Percentiles rank a stretch among this genome's conserved stretches.
Evolutionary conservation across 2,329 filamentous ascomycete species (phyloP).

Genomic region (Phyllosticta citrichinensis): DNA sequence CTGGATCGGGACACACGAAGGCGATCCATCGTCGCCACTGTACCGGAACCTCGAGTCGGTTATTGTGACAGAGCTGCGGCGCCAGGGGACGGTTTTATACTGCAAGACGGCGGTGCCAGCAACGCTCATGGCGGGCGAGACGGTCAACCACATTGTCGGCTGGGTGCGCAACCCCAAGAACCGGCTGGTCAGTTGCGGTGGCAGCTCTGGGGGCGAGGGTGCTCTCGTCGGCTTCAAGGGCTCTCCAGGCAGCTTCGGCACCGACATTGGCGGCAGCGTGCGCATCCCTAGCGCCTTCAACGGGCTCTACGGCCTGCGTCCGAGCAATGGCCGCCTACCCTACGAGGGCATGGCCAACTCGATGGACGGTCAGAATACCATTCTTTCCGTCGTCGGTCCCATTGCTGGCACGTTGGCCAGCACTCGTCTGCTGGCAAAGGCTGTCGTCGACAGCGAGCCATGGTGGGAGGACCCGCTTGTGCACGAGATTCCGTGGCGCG

Average conservation of each 20-base stretch:
- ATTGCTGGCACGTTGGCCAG: slow-evolving; percentile 47
- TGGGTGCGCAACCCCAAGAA: slow-evolving; percentile 50
- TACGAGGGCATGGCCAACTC: slow-evolving; percentile 44
- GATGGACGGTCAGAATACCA: slow-evolving; percentile 53
- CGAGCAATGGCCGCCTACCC: slow-evolving; percentile 41
- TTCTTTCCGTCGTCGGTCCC: slow-evolving; percentile 54
- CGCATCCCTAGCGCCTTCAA: slow-evolving; percentile 52
- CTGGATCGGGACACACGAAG: slow-evolving; percentile 54
- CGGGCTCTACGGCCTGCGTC: slow-evolving; percentile 46
- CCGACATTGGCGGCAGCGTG: slow-evolving; percentile 48
- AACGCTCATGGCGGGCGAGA: slow-evolving; percentile 49
- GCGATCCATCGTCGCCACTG: slow-evolving; percentile 39
- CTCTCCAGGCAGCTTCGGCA: slow-evolving; percentile 47
- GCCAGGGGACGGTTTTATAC: slow-evolving; percentile 45
- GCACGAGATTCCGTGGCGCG: slow-evolving; percentile 54
- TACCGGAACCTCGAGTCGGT: slow-evolving; percentile 46
- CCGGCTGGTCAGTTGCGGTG: slow-evolving; percentile 43
- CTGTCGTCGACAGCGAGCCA: slow-evolving; percentile 48
- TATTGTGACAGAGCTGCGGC: slow-evolving; percentile 45
- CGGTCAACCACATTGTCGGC: slow-evolving; percentile 51
- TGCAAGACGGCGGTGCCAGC: slow-evolving; percentile 49
- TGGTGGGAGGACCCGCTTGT: slow-evolving; percentile 59
- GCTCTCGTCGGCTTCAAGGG: slow-evolving; percentile 46
- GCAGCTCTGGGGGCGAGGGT: slow-evolving; percentile 51
- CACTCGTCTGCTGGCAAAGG: slow-evolving; percentile 46